phyloP scores from a whole-genome alignment of 768 basidiomycete species.

The Termitomyces sp. region DNA sequence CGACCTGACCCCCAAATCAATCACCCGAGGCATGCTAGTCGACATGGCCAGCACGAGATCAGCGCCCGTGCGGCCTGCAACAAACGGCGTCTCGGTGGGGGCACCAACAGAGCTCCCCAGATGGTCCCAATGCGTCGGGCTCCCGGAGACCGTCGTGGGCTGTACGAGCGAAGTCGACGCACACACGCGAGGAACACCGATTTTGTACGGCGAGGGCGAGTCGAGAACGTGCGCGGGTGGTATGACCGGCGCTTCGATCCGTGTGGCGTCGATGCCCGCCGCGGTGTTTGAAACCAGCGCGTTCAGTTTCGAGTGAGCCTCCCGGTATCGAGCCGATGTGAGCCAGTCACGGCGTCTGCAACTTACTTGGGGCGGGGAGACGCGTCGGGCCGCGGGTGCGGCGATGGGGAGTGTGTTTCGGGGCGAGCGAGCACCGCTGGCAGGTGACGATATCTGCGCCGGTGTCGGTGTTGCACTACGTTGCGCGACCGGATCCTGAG shows the following conservation, averaged over 20 bases:
- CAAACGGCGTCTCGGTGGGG: background rate
- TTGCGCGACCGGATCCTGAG: background rate
- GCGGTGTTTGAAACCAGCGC: background rate
- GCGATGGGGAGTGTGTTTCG: background rate
- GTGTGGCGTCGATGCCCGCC: background rate
- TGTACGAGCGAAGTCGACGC: background rate
- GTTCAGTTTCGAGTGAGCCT: background rate
- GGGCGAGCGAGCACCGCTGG: background rate
- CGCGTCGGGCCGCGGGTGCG: background rate
- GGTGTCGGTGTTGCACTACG: background rate
- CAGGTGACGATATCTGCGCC: background rate
- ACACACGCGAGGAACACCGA: background rate
- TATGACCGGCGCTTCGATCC: background rate
- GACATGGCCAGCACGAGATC: conserved; percentile 6
- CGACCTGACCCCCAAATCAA: background rate
- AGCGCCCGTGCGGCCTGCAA: background rate
- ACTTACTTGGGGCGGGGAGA: background rate
- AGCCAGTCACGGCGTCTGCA: conserved; percentile 1
- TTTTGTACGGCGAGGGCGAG: background rate
- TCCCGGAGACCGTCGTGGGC: background rate
- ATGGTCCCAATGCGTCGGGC: background rate
- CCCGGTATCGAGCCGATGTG: background rate
- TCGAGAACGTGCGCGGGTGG: background rate
- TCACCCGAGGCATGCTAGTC: conserved; percentile 1
- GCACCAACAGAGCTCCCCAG: background rate